Percentiles rank a stretch among this genome's conserved stretches.
phyloP scores from a whole-genome alignment of 768 basidiomycete species.

The Lepiota subincarnata region DNA sequence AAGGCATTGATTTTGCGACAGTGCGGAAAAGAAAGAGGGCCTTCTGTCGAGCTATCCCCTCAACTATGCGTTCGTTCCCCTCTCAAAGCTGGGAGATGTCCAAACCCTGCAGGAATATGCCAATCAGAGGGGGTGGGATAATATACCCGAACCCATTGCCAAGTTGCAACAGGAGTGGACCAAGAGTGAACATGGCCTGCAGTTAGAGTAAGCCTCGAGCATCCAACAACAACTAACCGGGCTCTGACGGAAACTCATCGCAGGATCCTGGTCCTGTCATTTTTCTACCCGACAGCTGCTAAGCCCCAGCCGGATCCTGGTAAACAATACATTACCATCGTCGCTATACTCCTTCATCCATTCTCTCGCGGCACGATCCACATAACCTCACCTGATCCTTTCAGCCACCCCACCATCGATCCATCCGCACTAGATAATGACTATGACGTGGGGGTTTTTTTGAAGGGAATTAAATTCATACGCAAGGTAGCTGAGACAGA shows the following conservation, averaged over 20 bases:
- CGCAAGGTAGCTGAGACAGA: conserved; percentile 9
- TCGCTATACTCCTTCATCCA: conserved; percentile 25
- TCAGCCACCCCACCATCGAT: conserved; percentile 14
- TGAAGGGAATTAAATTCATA: conserved; percentile 15
- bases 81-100: not conserved
- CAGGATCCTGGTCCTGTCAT: not conserved
- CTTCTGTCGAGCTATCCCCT: not conserved
- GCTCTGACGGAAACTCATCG: not conserved
- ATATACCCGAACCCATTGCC: conserved; percentile 1
- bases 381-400: conserved; percentile 14
- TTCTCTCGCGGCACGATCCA: conserved; percentile 34
- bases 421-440: conserved; percentile 9
- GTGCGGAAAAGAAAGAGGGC: not conserved
- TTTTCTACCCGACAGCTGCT: conserved; percentile 1
- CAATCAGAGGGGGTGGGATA: not conserved
- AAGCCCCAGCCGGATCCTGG: not conserved
- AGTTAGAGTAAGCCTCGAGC: conserved; percentile 3
- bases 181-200: not conserved
- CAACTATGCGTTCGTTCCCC: not conserved
- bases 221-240: not conserved
- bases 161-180: conserved; percentile 3
- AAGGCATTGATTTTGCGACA: not conserved
- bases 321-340: conserved; percentile 8
- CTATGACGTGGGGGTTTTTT: conserved; percentile 16
- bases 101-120: not conserved